Evolutionary conservation across 495 filamentous ascomycete genomes (phyloP).

Genomic region (Trichoderma parareesei): DNA sequence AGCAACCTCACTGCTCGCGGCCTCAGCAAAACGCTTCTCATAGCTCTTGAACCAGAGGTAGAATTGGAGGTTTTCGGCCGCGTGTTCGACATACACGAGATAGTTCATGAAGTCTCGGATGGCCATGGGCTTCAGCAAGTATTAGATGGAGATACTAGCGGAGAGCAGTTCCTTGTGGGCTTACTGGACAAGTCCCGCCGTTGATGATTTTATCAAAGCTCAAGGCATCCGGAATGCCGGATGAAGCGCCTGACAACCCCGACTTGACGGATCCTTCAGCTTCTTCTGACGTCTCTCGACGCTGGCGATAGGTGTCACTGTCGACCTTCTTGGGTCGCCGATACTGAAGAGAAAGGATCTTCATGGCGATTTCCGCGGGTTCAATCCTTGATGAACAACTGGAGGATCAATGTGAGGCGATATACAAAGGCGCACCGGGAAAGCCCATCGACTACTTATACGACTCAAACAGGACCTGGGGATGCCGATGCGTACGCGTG

Average conservation of each 20-base stretch:
- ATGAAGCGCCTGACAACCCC: background rate
- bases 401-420: background rate
- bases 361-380: background rate
- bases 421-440: background rate
- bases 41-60: conserved; percentile 69
- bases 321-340: background rate
- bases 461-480: background rate
- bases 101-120: conserved; percentile 76
- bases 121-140: conserved; percentile 54
- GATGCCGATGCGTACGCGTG: background rate
- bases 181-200: conserved; percentile 71
- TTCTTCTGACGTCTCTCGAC: background rate
- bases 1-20: conserved; percentile 40
- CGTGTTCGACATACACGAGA: conserved; percentile 62
- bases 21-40: conserved; percentile 46
- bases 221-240: conserved; percentile 58
- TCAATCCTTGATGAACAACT: background rate
- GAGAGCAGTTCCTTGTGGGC: conserved; percentile 17
- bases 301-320: background rate
- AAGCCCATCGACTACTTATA: background rate
- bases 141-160: conserved; percentile 11
- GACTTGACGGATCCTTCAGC: conserved; percentile 6
- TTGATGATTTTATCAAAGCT: conserved; percentile 63
- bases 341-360: background rate
- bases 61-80: conserved; percentile 75